Base-by-base conservation (phyloP, 163 green algal genomes). In the Volvox carteri region DNA sequence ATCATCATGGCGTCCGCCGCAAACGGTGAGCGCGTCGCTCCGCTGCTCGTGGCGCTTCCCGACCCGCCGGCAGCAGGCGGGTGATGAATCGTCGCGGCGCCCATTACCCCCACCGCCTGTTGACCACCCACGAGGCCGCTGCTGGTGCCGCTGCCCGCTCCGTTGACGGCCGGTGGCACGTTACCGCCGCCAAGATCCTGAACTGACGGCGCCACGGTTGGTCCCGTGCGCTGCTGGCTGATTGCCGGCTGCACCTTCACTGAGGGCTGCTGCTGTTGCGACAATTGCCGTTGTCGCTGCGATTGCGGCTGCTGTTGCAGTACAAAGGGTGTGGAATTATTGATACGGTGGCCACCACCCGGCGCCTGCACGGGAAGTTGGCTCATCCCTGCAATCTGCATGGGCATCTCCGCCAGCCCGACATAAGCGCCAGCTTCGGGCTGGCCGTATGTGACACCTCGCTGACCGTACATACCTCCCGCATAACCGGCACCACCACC, bases 341-440 rank as follows among this genome's bases (percentile, higher is more conserved):
- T 92, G 88, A 67, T 89, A 33, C 6, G 25, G 19, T 79, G 84
- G 52, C 58, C 70, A 23, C 37, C 72, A 65, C 54, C 54, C 54
- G 58, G 19, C 25, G 28, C 28, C 33, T 42, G 44, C 46, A 19
- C 28, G 25, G 23, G 42, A 48, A n/a, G 54, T 3, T 33, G 16
- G 30, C 44, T 30, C 28, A 30, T 5, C n/a, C 28, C 46, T 25
- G 48, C 6, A 28, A 78, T 21, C 79, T 4, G 48, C 11, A 18
- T n/a, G n/a, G n/a, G n/a, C n/a, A n/a, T n/a, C n/a, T n/a, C n/a
- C n/a, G n/a, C n/a, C n/a, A n/a, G n/a, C n/a, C n/a, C 73, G 83
- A 67, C n/a, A n/a, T n/a, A 79, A 68, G 18, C 44, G 46, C 16
- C 23, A 28, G 28, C 44, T 30, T 41, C 62, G 21, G 58, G 2